phyloP scores from a whole-genome alignment of 345 rosid genomes.

The Salix koriyanagi region DNA sequence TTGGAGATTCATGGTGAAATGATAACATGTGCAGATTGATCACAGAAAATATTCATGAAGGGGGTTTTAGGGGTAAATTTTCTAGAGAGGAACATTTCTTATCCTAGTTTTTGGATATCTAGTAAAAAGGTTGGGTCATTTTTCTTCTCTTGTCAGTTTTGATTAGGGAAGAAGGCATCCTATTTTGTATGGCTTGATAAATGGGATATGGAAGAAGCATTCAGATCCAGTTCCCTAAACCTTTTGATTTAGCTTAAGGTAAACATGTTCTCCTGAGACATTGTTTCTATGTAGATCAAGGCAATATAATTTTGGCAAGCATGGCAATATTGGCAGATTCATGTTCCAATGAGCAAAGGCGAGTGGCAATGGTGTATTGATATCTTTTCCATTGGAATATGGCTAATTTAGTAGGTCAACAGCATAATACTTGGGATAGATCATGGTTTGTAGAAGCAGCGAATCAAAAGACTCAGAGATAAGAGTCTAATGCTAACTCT shows the following conservation, averaged over 20 bases:
- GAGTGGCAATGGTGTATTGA: neutral
- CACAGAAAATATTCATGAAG: neutral
- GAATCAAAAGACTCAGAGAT: neutral
- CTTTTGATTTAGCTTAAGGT: neutral
- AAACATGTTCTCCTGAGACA: neutral
- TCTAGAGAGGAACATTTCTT: neutral
- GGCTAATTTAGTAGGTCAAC: neutral
- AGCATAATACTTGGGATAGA: neutral
- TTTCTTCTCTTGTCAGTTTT: neutral
- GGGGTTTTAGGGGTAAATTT: neutral
- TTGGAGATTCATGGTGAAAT: neutral
- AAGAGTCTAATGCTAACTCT: neutral
- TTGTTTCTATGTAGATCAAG: neutral
- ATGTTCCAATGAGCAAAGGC: neutral
- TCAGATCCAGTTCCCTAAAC: neutral
- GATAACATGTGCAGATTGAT: neutral
- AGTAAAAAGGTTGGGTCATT: neutral
- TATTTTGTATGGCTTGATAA: neutral
- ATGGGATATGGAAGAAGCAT: neutral
- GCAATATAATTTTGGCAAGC: neutral
- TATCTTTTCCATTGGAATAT: neutral
- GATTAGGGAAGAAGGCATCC: neutral
- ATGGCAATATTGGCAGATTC: neutral
- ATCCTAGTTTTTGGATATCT: neutral
- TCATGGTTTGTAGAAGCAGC: neutral